phyloP scores from a whole-genome alignment of 2,329 filamentous ascomycete genomes.

The Fusarium protoensiforme region DNA sequence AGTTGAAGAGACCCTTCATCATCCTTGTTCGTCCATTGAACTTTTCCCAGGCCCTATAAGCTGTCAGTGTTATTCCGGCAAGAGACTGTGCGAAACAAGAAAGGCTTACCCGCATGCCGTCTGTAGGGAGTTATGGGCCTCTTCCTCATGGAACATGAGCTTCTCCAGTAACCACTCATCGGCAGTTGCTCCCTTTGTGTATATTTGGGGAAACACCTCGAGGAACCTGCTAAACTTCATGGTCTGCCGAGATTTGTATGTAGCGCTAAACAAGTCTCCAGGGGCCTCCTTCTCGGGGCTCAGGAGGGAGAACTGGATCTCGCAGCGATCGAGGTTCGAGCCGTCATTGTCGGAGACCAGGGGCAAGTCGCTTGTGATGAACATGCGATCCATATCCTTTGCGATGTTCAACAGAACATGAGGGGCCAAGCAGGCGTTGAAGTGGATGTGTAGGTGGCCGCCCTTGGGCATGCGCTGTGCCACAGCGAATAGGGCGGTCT shows the following conservation, averaged over 20 bases:
- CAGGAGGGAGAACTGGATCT: conserved; percentile 71
- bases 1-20: conserved; percentile 79
- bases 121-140: conserved; percentile 65
- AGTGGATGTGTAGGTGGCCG: conserved; percentile 79
- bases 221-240: conserved; percentile 59
- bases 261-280: conserved; percentile 60
- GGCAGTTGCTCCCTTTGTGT: conserved; percentile 38
- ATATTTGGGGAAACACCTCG: conserved; percentile 46
- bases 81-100: not conserved
- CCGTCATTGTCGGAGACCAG: conserved; percentile 54
- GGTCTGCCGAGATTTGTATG: conserved; percentile 58
- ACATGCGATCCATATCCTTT: conserved; percentile 72
- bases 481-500: conserved; percentile 68
- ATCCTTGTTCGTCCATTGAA: conserved; percentile 77
- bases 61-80: conserved; percentile 14
- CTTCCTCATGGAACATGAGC: conserved; percentile 69
- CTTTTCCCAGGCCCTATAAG: conserved; percentile 63
- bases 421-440: conserved; percentile 78
- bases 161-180: conserved; percentile 70
- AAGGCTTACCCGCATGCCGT: conserved; percentile 63
- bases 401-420: conserved; percentile 66
- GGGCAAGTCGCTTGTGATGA: conserved; percentile 69
- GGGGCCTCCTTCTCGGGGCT: conserved; percentile 47
- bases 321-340: conserved; percentile 62
- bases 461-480: conserved; percentile 75